Conservation (phyloP, 1,284 basidiomycete genomes). For the Rhodotorula glutinis region DNA sequence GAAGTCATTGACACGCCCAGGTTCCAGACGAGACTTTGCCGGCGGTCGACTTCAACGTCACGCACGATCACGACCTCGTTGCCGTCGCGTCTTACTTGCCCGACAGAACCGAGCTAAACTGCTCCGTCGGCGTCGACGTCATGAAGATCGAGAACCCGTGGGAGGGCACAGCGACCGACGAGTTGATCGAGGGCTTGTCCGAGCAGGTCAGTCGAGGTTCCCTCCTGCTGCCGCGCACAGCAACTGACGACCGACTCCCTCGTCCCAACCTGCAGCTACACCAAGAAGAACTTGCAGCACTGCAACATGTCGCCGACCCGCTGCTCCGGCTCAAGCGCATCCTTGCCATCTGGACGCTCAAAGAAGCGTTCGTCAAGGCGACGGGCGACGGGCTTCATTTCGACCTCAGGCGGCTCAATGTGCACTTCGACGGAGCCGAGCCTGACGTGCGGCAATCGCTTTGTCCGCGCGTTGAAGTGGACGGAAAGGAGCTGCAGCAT, state of each 20-base stretch:
- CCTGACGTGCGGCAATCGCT: not conserved
- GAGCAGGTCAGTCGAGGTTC: conserved; percentile 58
- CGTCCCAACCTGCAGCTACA: too few species aligned
- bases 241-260: not conserved
- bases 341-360: conserved; percentile 78
- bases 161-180: conserved; percentile 56
- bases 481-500: not conserved
- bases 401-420: conserved; percentile 23
- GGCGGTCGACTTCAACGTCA: conserved; percentile 65
- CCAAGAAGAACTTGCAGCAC: too few species aligned
- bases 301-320: not conserved
- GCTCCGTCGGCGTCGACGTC: conserved; percentile 66
- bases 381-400: conserved; percentile 54
- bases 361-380: conserved; percentile 82
- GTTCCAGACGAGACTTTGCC: not conserved
- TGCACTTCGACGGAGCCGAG: not conserved
- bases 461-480: not conserved
- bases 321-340: conserved; percentile 54
- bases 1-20: too few species aligned
- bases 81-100: conserved; percentile 59
- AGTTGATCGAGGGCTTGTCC: conserved; percentile 62
- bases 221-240: not conserved
- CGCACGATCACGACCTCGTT: conserved; percentile 69
- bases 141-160: conserved; percentile 62
- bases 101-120: conserved; percentile 47